Evolutionary conservation across 2,329 filamentous ascomycete genomes (phyloP).

Genomic region (Diaporthe batatas): DNA sequence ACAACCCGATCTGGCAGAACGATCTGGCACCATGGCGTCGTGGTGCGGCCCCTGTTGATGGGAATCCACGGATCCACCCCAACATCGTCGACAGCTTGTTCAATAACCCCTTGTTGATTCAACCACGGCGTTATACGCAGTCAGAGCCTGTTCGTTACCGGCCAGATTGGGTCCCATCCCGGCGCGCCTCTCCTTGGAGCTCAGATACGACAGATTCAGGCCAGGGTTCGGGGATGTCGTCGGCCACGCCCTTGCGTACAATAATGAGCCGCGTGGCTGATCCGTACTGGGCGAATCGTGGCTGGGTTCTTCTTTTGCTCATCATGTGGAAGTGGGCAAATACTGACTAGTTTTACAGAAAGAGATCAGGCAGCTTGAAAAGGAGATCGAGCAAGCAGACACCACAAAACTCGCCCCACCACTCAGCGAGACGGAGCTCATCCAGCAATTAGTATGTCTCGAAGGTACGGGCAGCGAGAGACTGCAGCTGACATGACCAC

Average conservation of each 20-base stretch:
- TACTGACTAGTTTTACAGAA: slow-evolving; percentile 56
- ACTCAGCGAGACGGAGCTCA: slow-evolving; percentile 80
- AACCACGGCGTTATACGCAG: not conserved
- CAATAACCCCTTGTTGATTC: not conserved
- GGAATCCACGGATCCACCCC: not conserved
- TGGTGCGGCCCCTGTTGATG: not conserved
- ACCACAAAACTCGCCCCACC: slow-evolving; percentile 73
- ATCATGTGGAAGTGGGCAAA: slow-evolving; percentile 14
- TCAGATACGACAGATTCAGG: not conserved
- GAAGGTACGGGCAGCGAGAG: not conserved
- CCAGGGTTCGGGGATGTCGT: not conserved
- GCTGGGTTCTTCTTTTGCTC: slow-evolving; percentile 43
- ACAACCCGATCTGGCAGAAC: slow-evolving; percentile 36
- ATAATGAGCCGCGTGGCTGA: slow-evolving; percentile 32
- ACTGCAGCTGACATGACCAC: slow-evolving; percentile 39
- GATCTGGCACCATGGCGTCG: slow-evolving; percentile 26
- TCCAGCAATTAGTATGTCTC: slow-evolving; percentile 80
- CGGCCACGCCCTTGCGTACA: not conserved
- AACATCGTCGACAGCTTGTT: not conserved
- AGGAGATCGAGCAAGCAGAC: slow-evolving; percentile 69
- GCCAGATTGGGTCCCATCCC: not conserved
- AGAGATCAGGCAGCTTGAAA: slow-evolving; percentile 70
- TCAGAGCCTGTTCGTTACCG: slow-evolving; percentile 16
- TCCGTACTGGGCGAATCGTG: slow-evolving; percentile 28
- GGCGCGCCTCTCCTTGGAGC: not conserved